Conservation (phyloP, 208 protist genomes). For the Zelonia costaricensis region DNA sequence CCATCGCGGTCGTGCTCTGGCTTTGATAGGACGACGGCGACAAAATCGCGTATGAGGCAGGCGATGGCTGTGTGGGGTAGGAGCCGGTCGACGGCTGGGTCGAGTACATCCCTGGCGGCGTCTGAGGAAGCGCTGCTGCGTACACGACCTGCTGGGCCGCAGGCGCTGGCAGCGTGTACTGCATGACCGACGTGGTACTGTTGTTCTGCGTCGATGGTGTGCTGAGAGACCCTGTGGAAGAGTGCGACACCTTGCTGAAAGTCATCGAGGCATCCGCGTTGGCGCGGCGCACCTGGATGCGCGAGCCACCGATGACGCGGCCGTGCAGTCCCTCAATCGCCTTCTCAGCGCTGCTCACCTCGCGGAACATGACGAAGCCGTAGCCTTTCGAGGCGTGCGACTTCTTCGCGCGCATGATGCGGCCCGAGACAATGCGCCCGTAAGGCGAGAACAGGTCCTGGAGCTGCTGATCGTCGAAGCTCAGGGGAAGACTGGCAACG, state of each 20-base stretch:
- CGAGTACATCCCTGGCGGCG: not conserved
- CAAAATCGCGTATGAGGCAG: constrained; percentile 10
- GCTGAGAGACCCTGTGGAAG: not conserved
- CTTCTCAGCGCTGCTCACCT: constrained; percentile 34
- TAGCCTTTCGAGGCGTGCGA: constrained; percentile 68
- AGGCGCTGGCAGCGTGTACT: not conserved
- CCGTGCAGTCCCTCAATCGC: constrained; percentile 51
- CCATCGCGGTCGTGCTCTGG: not conserved
- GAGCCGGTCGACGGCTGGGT: not conserved
- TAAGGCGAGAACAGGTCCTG: constrained; percentile 60
- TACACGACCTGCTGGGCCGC: constrained; percentile 5
- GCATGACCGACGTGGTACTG: constrained; percentile 2
- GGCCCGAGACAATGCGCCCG: constrained; percentile 56
- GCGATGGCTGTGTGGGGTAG: too few species aligned
- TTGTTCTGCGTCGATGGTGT: constrained; percentile 10
- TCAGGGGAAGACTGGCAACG: constrained; percentile 68
- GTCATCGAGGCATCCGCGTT: constrained; percentile 46
- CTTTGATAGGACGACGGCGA: constrained; percentile 1
- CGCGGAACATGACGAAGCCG: constrained; percentile 76
- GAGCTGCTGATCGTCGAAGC: constrained; percentile 66
- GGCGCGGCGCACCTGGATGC: constrained; percentile 77
- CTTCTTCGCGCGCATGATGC: constrained; percentile 67
- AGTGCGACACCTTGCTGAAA: constrained; percentile 25
- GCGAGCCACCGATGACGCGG: constrained; percentile 35
- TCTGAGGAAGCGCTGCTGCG: constrained; percentile 5